Evolutionary conservation across 306 rosid species (phyloP).

Genomic region (Rosa chinensis): DNA sequence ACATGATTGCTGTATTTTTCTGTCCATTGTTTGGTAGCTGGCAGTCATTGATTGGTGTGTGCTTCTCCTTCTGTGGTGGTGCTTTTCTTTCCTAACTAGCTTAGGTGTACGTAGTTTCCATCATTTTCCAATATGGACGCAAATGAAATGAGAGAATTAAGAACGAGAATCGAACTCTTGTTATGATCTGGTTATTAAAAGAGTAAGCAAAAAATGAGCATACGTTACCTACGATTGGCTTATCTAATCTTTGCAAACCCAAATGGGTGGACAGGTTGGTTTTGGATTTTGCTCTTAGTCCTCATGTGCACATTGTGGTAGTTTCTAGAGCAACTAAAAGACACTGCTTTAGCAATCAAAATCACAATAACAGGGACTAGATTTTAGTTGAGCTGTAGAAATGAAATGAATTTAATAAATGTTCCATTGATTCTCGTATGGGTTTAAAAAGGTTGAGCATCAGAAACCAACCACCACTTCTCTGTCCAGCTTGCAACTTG

Average conservation of each 20-base stretch:
- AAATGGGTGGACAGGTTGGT: background rate
- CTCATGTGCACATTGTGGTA: background rate
- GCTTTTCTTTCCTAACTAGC: background rate
- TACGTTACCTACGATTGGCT: background rate
- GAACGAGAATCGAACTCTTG: background rate
- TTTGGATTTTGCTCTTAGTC: background rate
- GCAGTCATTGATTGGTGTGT: background rate
- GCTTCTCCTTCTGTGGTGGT: background rate
- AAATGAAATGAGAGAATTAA: background rate
- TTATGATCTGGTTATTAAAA: background rate
- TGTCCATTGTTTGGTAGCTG: background rate
- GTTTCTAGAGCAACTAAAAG: background rate
- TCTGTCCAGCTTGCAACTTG: slow-evolving; percentile 15
- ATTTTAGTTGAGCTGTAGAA: background rate
- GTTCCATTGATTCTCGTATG: background rate
- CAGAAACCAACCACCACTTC: slow-evolving; percentile 10
- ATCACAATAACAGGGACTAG: background rate
- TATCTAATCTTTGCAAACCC: background rate
- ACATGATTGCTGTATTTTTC: background rate
- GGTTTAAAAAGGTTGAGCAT: slow-evolving; percentile 2
- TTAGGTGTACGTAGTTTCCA: background rate
- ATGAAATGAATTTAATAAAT: background rate
- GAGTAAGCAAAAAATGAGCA: background rate
- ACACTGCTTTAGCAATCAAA: background rate
- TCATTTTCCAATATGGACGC: background rate